Evolutionary conservation across 306 rosid species (phyloP).

Genomic region (Dalbergia cultrata): DNA sequence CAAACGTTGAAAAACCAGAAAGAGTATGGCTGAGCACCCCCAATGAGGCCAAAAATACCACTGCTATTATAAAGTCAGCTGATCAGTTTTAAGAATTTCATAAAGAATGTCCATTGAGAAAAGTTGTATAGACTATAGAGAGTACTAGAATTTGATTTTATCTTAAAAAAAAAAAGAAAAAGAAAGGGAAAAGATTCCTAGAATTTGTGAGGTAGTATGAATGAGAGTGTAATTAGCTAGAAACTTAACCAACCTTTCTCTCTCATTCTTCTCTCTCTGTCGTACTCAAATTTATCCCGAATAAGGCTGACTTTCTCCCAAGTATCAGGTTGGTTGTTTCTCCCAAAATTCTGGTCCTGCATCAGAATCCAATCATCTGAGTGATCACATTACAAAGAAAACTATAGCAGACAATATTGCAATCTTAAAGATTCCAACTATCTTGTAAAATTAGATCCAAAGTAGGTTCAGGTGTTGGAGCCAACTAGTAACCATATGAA

Average conservation of each 20-base stretch:
- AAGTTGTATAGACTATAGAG: not conserved
- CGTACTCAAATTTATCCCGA: slow-evolving; percentile 93
- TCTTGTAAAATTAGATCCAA: slow-evolving; percentile 12
- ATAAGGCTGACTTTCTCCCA: slow-evolving; percentile 79
- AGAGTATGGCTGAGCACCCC: not conserved
- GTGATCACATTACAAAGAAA: slow-evolving; percentile 12
- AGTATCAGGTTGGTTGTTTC: slow-evolving; percentile 61
- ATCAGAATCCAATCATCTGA: slow-evolving; percentile 48
- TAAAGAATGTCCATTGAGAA: slow-evolving; percentile 10
- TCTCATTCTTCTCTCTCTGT: slow-evolving; percentile 88
- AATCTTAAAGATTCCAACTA: slow-evolving; percentile 29
- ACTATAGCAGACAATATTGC: slow-evolving; percentile 12
- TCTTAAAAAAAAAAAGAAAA: too few species aligned
- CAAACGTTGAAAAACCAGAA: not conserved
- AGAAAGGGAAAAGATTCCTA: not conserved
- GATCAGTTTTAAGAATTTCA: slow-evolving; percentile 12
- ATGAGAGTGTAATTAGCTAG: not conserved
- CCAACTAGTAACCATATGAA: slow-evolving; percentile 22
- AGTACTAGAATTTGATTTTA: too few species aligned
- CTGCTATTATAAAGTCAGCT: slow-evolving; percentile 3
- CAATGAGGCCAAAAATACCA: slow-evolving; percentile 6
- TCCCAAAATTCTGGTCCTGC: slow-evolving; percentile 73
- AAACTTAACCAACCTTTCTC: slow-evolving; percentile 79
- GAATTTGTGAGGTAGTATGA: slow-evolving; percentile 6
- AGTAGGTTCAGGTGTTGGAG: slow-evolving; percentile 1